phyloP scores from a whole-genome alignment of 768 basidiomycete species.

The Agaricus blazei region DNA sequence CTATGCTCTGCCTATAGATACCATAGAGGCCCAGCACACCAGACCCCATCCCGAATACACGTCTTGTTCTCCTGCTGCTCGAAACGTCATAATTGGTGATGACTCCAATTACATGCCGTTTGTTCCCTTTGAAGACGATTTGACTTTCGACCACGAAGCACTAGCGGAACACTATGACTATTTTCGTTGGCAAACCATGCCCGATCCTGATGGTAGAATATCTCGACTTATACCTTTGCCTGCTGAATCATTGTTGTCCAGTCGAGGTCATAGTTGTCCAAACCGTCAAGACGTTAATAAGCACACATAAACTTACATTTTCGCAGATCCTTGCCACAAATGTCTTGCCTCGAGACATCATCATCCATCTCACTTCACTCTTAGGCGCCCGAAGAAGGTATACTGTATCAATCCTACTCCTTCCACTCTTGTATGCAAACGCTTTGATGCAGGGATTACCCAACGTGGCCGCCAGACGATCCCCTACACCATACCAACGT shows the following conservation, averaged over 20 bases:
- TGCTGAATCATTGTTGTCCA: slow-evolving; percentile 13
- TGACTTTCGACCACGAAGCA: slow-evolving; percentile 34
- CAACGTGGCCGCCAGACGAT: slow-evolving; percentile 21
- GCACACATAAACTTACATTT: slow-evolving; percentile 30
- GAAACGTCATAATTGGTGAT: slow-evolving; percentile 50
- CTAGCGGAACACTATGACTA: slow-evolving; percentile 38
- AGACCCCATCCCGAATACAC: slow-evolving; percentile 42
- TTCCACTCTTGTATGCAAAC: background rate
- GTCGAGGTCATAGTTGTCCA: slow-evolving; percentile 50
- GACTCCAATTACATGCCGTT: slow-evolving; percentile 55
- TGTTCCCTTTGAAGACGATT: slow-evolving; percentile 60
- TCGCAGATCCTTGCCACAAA: slow-evolving; percentile 43
- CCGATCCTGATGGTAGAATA: slow-evolving; percentile 32
- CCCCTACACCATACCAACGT: slow-evolving; percentile 5
- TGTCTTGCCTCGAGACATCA: slow-evolving; percentile 31
- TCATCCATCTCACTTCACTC: slow-evolving; percentile 2
- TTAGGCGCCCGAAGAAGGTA: slow-evolving; percentile 4
- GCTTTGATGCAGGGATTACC: slow-evolving; percentile 24
- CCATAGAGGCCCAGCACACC: background rate
- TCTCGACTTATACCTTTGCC: background rate
- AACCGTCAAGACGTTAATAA: slow-evolving; percentile 37
- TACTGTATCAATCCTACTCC: background rate
- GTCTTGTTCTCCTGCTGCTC: slow-evolving; percentile 43
- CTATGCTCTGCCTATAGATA: background rate
- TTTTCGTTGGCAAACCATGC: slow-evolving; percentile 45